Percentiles rank a stretch among this genome's conserved stretches.
phyloP scores from a whole-genome alignment of 2,329 filamentous ascomycete species.

The Colletotrichum incanum region DNA sequence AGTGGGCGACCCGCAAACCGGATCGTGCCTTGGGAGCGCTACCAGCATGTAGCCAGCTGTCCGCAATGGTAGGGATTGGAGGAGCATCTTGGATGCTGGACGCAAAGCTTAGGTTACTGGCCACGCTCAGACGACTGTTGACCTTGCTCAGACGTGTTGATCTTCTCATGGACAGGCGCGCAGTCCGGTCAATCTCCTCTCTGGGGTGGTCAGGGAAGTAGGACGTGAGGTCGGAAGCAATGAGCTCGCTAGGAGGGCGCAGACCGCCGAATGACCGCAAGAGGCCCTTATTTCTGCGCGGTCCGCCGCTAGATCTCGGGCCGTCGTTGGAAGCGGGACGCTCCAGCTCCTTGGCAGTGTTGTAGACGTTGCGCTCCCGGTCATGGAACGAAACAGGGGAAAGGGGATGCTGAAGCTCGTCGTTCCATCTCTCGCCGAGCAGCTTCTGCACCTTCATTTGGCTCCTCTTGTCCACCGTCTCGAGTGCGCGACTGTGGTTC shows the following conservation, averaged over 20 bases:
- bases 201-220: slow-evolving; percentile 97
- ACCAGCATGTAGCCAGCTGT: slow-evolving; percentile 85
- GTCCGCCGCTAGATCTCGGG: slow-evolving; percentile 40
- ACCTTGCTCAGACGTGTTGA: slow-evolving; percentile 93
- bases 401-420: slow-evolving; percentile 85
- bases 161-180: slow-evolving; percentile 90
- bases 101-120: slow-evolving; percentile 92
- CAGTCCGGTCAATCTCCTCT: slow-evolving; percentile 95
- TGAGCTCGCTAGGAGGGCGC: slow-evolving; percentile 95
- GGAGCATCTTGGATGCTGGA: slow-evolving; percentile 94
- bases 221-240: slow-evolving; percentile 94
- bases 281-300: slow-evolving; percentile 65
- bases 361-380: slow-evolving; percentile 77
- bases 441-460: slow-evolving; percentile 92
- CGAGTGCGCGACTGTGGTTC: slow-evolving; percentile 75
- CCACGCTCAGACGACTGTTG: slow-evolving; percentile 92
- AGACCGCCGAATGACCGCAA: slow-evolving; percentile 91
- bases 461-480: slow-evolving; percentile 80
- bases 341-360: slow-evolving; percentile 72
- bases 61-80: slow-evolving; percentile 94
- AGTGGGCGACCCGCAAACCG: slow-evolving; percentile 68
- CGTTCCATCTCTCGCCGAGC: slow-evolving; percentile 88
- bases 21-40: slow-evolving; percentile 66
- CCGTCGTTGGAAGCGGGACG: slow-evolving; percentile 67
- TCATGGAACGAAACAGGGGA: slow-evolving; percentile 84